These are phyloP conservation scores for Pythium folliculosum DNA, from an alignment of 352 stramenopile genomes.

Conservation along the genomic window DNA sequence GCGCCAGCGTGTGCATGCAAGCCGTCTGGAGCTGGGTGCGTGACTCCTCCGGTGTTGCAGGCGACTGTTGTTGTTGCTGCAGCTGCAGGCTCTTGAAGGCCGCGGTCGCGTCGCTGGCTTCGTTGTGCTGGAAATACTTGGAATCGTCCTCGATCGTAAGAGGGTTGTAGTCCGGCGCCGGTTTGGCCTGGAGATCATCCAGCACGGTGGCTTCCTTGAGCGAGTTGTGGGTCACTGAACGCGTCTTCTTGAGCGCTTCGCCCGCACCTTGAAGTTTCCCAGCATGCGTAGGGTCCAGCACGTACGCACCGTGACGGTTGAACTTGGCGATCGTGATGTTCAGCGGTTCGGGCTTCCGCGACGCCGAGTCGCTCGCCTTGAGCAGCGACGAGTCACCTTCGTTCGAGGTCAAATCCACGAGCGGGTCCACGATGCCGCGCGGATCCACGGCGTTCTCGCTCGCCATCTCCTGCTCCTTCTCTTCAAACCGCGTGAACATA, in stretches of 20 bases:
- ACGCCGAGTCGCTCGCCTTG: slow-evolving; percentile 33
- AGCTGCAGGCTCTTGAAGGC: slow-evolving; percentile 18
- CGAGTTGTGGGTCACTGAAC: slow-evolving; percentile 46
- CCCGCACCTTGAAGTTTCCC: slow-evolving; percentile 43
- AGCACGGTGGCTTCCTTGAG: slow-evolving; percentile 66
- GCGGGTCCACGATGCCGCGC: slow-evolving; percentile 68
- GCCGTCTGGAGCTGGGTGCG: slow-evolving; percentile 47
- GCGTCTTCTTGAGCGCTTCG: slow-evolving; percentile 40
- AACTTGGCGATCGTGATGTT: slow-evolving; percentile 87
- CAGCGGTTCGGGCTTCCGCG: slow-evolving; percentile 37
- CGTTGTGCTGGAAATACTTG: slow-evolving; percentile 77
- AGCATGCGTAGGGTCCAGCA: slow-evolving; percentile 71
- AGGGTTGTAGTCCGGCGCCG: slow-evolving; percentile 63
- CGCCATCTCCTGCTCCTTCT: slow-evolving; percentile 67
- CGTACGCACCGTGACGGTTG: slow-evolving; percentile 81
- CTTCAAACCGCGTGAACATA: slow-evolving; percentile 86
- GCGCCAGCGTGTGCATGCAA: slow-evolving; percentile 39
- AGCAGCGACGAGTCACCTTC: slow-evolving; percentile 60
- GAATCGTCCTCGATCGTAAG: slow-evolving; percentile 82
- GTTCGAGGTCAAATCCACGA: slow-evolving; percentile 77
- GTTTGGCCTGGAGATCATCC: slow-evolving; percentile 65
- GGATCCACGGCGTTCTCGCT: slow-evolving; percentile 50
- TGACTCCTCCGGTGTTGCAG: slow-evolving; percentile 31
- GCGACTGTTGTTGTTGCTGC: slow-evolving; percentile 4
- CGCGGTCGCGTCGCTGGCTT: slow-evolving; percentile 18